Conservation (phyloP, 2,329 filamentous ascomycete species). For the Colletotrichum magnum region DNA sequence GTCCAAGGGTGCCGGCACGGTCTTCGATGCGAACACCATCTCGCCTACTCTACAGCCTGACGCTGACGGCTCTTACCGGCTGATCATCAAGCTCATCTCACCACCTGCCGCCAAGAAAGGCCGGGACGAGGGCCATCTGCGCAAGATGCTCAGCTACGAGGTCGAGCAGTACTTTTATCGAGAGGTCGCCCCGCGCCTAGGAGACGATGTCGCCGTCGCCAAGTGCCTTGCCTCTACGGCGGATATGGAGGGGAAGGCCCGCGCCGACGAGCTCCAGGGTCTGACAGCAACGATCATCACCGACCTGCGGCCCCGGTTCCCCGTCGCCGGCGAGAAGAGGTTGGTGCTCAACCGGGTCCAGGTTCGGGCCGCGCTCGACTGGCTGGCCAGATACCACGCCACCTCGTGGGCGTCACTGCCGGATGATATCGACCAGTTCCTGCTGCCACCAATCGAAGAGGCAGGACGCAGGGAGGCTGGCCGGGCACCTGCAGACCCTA, state of each 20-base stretch:
- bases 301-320: conserved; percentile 67
- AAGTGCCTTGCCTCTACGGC: conserved; percentile 63
- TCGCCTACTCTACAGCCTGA: conserved; percentile 41
- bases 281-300: conserved; percentile 70
- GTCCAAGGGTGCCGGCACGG: not conserved
- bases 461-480: conserved; percentile 46
- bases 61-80: conserved; percentile 48
- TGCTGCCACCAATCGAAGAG: conserved; percentile 71
- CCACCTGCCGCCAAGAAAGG: conserved; percentile 58
- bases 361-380: conserved; percentile 69
- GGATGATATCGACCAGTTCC: conserved; percentile 51
- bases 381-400: conserved; percentile 74
- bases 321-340: conserved; percentile 69
- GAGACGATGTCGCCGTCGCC: conserved; percentile 61
- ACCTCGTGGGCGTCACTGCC: conserved; percentile 61
- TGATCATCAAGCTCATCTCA: conserved; percentile 73
- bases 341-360: conserved; percentile 61
- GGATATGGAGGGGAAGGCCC: conserved; percentile 44
- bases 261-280: conserved; percentile 50
- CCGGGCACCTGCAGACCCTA: conserved; percentile 40
- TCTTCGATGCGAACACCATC: not conserved
- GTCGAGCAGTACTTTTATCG: conserved; percentile 78
- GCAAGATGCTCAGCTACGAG: conserved; percentile 77
- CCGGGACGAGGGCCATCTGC: conserved; percentile 71
- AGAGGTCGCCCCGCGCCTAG: conserved; percentile 65